These are phyloP conservation scores for Trichomonas gallinae DNA, from an alignment of 208 protist genomes.

Conservation along the genomic window DNA sequence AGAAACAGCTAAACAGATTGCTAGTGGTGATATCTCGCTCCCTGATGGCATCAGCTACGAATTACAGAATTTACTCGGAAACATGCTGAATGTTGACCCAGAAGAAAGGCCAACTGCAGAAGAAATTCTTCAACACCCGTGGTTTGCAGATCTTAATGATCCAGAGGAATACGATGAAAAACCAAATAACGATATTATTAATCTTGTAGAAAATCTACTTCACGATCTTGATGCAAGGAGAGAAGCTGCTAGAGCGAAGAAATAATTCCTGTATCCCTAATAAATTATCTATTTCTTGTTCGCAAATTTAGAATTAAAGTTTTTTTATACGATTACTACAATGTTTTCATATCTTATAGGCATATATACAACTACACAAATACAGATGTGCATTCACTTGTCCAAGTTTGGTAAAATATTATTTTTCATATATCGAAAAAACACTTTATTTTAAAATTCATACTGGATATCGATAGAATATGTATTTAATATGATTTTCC, in stretches of 20 bases:
- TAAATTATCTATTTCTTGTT: too few relatives aligned
- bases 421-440: too few relatives aligned
- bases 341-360: too few relatives aligned
- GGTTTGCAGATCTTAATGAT: neutral
- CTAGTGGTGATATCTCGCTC: neutral
- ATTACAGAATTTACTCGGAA: neutral
- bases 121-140: neutral
- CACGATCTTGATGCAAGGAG: neutral
- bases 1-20: neutral
- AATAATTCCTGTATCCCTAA: neutral
- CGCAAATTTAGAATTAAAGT: too few relatives aligned
- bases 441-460: too few relatives aligned
- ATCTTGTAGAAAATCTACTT: neutral
- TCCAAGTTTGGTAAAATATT: too few relatives aligned
- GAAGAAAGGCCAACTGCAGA: neutral
- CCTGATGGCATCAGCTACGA: neutral
- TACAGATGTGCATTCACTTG: too few relatives aligned
- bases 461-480: too few relatives aligned
- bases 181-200: neutral
- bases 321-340: too few relatives aligned
- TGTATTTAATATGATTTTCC: too few relatives aligned
- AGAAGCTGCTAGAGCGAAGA: neutral
- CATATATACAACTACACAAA: too few relatives aligned
- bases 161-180: neutral
- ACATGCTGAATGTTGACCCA: neutral